Base-by-base conservation (phyloP, 768 basidiomycete genomes). In the Naganishia onofrii region DNA sequence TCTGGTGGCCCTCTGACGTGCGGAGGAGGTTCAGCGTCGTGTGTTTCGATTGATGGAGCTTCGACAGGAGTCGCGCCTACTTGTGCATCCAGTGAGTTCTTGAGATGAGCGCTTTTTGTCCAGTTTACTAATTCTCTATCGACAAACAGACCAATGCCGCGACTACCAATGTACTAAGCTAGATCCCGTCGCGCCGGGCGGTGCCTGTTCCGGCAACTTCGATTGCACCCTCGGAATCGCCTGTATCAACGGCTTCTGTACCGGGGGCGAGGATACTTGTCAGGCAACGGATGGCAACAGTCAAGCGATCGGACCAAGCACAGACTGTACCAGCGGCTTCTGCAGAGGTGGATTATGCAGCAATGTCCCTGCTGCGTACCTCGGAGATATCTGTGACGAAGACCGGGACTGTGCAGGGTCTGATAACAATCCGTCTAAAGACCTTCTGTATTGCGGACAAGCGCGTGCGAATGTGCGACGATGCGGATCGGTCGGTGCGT, bases 401-500 rank as follows among this genome's bases (percentile, higher is more conserved):
- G 67, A 68, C 48, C 54, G 67, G 1, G 67, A 68, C 28, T 53
- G 67, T 15, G 17, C 42, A 5, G 67, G 67, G 10, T 68, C 23
- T 26, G 38, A 63, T 7, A 23, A 68, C 52, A 66, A 28, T 34
- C n/a, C 21, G 10, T 64, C 10, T 23, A 65, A 31, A 34, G 42
- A 21, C 17, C 9, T 55, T 13, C 21, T 68, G 29, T 23, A 38
- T n/a, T 68, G 67, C 38, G 67, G 67, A 5, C 60, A 44, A 29
- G 9, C 65, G n/a, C 23, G 38, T 12, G 36, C 67, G 12, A 44
- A 26, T 15, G 38, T 44, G 0, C 60, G 38, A 44, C 2, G 54
- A 68, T 68, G 67, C 38, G 67, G 67, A 31, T 53, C 52, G 0
- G 54, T n/a, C 8, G 67, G 38, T 1, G 53, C 67, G 2, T 56